A percentile compares a stretch with the other conserved stretches of the same genome.
Evolutionary conservation across 192 early-diverging fungal genomes (phyloP).

Genomic region (Linnemannia elongata): DNA sequence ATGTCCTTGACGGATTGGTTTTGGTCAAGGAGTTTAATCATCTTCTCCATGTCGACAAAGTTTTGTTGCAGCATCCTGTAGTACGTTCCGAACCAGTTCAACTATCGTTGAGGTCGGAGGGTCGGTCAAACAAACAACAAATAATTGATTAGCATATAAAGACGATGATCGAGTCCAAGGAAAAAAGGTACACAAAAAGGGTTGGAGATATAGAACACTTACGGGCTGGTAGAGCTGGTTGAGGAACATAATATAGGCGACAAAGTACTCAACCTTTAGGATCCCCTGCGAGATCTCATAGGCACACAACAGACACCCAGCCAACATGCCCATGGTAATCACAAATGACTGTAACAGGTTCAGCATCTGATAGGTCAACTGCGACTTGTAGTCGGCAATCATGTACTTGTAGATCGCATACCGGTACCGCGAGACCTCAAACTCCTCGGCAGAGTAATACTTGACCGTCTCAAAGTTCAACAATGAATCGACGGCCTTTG

Average conservation of each 20-base stretch:
- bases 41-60: conserved; percentile 97
- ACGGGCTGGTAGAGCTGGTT: conserved; percentile 92
- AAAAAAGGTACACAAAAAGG: conserved; percentile 26
- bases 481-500: conserved; percentile 92
- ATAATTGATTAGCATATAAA: neutral
- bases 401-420: conserved; percentile 85
- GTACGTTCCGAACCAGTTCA: conserved; percentile 93
- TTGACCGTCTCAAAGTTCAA: conserved; percentile 99
- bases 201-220: conserved; percentile 39
- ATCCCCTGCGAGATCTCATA: conserved; percentile 79
- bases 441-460: conserved; percentile 93
- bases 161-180: neutral
- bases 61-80: conserved; percentile 96
- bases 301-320: conserved; percentile 88
- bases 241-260: conserved; percentile 89
- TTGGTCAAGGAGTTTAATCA: conserved; percentile 88
- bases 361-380: conserved; percentile 80
- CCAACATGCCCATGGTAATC: conserved; percentile 86
- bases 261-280: conserved; percentile 87
- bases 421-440: conserved; percentile 85
- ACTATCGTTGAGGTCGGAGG: conserved; percentile 41
- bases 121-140: neutral
- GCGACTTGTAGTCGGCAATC: conserved; percentile 87
- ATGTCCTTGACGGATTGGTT: conserved; percentile 73
- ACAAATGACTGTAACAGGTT: conserved; percentile 91